A percentile compares a stretch with the other conserved stretches of the same genome.
Evolutionary conservation across 306 rosid species (phyloP).

Genomic region (Adenanthera pavonina): DNA sequence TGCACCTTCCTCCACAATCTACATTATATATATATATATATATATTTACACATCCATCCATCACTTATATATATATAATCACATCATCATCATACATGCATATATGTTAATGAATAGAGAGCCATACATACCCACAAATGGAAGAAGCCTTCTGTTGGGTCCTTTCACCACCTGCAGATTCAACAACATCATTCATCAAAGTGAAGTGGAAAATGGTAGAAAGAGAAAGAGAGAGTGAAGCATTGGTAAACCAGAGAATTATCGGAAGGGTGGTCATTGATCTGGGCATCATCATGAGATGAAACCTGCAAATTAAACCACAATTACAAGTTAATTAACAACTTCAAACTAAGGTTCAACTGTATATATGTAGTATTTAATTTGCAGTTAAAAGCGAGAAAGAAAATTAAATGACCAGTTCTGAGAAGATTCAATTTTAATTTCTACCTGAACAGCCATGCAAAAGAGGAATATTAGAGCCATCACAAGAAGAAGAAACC

Average conservation of each 20-base stretch:
- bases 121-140: conserved; percentile 45
- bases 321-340: neutral
- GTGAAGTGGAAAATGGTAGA: neutral
- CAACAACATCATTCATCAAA: neutral
- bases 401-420: neutral
- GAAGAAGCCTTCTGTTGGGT: conserved; percentile 46
- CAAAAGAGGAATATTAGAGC: conserved; percentile 31
- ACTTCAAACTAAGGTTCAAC: neutral
- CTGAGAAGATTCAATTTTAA: neutral
- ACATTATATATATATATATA: neutral
- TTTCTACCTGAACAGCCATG: conserved; percentile 39
- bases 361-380: neutral
- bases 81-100: too few species aligned
- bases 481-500: conserved; percentile 38
- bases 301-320: conserved; percentile 37
- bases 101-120: too few species aligned
- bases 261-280: conserved; percentile 29
- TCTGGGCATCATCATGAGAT: conserved; percentile 40
- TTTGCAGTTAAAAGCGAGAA: neutral
- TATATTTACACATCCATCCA: neutral
- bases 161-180: conserved; percentile 47
- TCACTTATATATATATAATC: too few species aligned
- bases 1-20: conserved; percentile 49
- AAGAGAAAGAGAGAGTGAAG: neutral
- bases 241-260: conserved; percentile 42